Evolutionary conservation across 148 eudicot species (phyloP), one percentile per base, ranked within the genome.

Genomic region (Mesembryanthemum crystallinum): DNA sequence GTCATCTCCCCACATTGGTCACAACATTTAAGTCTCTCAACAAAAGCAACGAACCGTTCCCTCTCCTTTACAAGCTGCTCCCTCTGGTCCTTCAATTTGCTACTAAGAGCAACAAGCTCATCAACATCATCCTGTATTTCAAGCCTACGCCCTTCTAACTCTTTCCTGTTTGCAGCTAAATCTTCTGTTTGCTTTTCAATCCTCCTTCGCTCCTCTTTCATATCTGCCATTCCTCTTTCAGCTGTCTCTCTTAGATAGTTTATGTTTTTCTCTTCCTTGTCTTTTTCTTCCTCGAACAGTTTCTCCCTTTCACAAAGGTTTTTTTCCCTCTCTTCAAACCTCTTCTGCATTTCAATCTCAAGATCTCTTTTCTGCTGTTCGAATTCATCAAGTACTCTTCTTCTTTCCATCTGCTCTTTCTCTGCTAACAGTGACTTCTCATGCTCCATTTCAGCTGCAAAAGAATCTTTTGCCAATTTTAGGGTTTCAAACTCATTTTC

Each of bases 61-160:
- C 97, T 87, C 86, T 95, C 99, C 42, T 79, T 85, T 17, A 92
- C 60, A 58, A 92, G 89, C n/a, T 86, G 86, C 76, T 89, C 96
- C n/a, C 99, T 86, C 71, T 90, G 97, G 32, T 88, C 94, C 85
- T 92, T 95, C 80, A 92, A 74, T 79, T 90, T 95, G 74, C 83
- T 72, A 70, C 94, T 95, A 59, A 92, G 87, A 69, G 79, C 69
- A 74, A 92, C 87, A 76, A 95, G 91, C 82, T 88, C 90, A 28
- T 92, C 94, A 76, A 92, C 89, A 77, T 95, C 99, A 71, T 88
- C 88, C 67, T 85, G 89, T 82, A 95, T 88, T 81, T 84, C 96
- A 82, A 77, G 77, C 70, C 88, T 89, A 79, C 92, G 92, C 71
- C 79, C 86, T 75, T 89, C 97, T 64, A 92, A 84, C 80, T 86